Percentiles rank a stretch among this genome's conserved stretches.
Evolutionary conservation across 2,329 filamentous ascomycete genomes (phyloP).

Genomic region (Zymoseptoria crescenta): DNA sequence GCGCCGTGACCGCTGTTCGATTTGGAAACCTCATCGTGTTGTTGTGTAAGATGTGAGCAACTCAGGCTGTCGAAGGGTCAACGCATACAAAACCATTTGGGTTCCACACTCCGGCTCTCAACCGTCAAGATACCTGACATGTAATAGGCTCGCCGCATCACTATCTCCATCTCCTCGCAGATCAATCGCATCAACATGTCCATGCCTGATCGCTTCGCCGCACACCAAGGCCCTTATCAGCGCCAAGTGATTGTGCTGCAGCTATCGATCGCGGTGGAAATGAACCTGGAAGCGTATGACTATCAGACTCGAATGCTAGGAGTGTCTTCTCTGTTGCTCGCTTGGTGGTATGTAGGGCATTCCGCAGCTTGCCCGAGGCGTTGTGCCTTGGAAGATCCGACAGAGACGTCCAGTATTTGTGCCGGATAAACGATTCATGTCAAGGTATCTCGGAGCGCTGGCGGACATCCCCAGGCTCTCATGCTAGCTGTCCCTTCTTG

Average conservation of each 20-base stretch:
- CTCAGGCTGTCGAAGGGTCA: too few relatives aligned
- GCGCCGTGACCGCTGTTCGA: background rate
- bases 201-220: background rate
- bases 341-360: too few relatives aligned
- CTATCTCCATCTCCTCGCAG: background rate
- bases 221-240: background rate
- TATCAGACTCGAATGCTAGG: too few relatives aligned
- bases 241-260: background rate
- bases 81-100: too few relatives aligned
- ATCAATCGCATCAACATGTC: background rate
- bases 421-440: background rate
- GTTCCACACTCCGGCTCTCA: background rate
- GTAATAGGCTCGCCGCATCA: background rate
- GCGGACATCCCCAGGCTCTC: background rate
- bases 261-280: background rate
- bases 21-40: background rate
- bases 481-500: constrained; percentile 22
- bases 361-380: too few relatives aligned
- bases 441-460: background rate
- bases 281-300: too few relatives aligned
- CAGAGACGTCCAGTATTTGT: too few relatives aligned
- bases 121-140: too few relatives aligned
- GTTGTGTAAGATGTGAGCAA: too few relatives aligned
- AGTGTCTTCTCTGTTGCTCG: too few relatives aligned
- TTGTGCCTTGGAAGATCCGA: too few relatives aligned